Conservation (phyloP, 345 rosid species). For the Gossypium bickii region DNA sequence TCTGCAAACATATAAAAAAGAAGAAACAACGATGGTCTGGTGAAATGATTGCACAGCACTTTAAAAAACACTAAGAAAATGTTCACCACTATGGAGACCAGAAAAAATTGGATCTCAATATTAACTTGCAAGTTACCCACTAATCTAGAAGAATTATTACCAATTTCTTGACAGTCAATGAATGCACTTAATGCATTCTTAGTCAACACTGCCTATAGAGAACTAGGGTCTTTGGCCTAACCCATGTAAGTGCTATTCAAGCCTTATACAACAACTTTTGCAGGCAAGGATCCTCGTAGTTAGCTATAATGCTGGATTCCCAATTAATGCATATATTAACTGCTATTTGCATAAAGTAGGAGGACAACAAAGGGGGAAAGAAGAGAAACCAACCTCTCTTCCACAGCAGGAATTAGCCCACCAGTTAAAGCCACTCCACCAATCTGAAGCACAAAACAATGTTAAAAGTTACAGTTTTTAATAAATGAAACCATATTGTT, state of each 20-base stretch:
- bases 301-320: background rate
- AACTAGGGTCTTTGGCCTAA: background rate
- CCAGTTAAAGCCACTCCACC: conserved; percentile 89
- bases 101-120: background rate
- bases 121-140: background rate
- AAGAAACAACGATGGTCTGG: background rate
- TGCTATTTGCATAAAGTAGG: background rate
- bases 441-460: conserved; percentile 42
- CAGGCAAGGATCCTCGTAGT: background rate
- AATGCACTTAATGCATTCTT: background rate
- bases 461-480: conserved; percentile 19
- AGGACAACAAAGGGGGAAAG: background rate
- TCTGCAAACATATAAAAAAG: conserved; percentile 39
- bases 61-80: background rate
- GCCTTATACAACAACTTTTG: background rate
- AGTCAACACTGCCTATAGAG: background rate
- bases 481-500: conserved; percentile 10
- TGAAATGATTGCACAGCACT: background rate
- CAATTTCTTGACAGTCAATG: background rate
- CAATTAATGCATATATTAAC: background rate
- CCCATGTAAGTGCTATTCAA: background rate
- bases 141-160: background rate
- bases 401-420: conserved; percentile 66
- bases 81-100: background rate
- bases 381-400: conserved; percentile 65